Evolutionary conservation across 1,284 basidiomycete genomes (phyloP), one percentile per base, ranked within the genome.

Genomic region (Neolentinus lepideus): DNA sequence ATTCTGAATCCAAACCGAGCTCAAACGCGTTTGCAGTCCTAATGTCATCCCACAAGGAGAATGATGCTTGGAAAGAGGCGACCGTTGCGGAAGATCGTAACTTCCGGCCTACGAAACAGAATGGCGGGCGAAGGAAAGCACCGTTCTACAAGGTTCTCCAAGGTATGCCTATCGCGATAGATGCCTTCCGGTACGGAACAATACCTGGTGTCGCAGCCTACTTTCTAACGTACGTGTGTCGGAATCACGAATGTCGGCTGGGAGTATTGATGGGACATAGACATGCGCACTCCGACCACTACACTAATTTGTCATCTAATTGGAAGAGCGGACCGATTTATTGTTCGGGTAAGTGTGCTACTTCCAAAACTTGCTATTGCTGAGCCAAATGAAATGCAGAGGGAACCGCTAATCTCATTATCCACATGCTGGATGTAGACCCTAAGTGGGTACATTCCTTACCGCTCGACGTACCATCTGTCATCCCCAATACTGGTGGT

Each of bases 81-180:
- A 79, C 82, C 19, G 66, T 68, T 14, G 73, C 69, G 1, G 81
- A 85, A 60, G 75, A 79, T 54, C 75, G 74, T 24, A 73, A 69
- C 55, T 75, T 75, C 60, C 73, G 73, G 21, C 67, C 75, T 1
- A 75, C 70, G 11, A 81, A 79, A 59, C 69, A 68, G 12, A 78
- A 78, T 51, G 78, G 77, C n/a, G 79, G 78, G 26, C 77, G 87
- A 38, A 74, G 90, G 53, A 85, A 84, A 56, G 92, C 93, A 1
- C 94, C 94, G 0, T 97, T 97, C 67, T 97, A 95, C 72, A 98
- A 97, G 73, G 82, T 94, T n/a, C 72, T 99, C 60, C 90, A 93
- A 61, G 96, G 97, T 1, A 98, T 98, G 94, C 94, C 95, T 1
- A 91, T 98, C 48, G 90, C 94, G 4, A 94, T 98, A 0, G 96